A percentile compares a stretch with the other conserved stretches of the same genome.
Evolutionary conservation across 2,329 filamentous ascomycete species (phyloP).

Genomic region (Trichoderma sp.): DNA sequence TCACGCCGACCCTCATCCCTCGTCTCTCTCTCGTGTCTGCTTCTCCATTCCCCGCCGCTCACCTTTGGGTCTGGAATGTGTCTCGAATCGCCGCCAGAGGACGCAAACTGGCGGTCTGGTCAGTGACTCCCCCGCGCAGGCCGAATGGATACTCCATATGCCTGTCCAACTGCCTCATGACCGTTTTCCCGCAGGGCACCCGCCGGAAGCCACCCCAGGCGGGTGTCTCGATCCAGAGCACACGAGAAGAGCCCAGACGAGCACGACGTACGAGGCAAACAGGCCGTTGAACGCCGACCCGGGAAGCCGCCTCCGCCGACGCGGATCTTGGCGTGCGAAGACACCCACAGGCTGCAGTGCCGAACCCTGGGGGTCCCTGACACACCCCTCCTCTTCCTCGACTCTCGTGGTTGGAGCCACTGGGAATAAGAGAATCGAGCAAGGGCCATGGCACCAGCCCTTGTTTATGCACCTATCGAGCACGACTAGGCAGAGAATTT

Average conservation of each 20-base stretch:
- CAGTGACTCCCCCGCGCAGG: background rate
- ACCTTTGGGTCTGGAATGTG: constrained; percentile 23
- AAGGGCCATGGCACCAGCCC: constrained; percentile 7
- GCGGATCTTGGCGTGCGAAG: constrained; percentile 11
- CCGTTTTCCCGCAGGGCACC: constrained; percentile 23
- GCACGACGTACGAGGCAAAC: constrained; percentile 3
- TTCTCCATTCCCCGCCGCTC: constrained; percentile 13
- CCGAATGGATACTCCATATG: background rate
- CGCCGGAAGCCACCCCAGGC: background rate
- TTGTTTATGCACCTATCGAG: constrained; percentile 39
- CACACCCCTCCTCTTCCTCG: constrained; percentile 7
- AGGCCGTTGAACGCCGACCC: constrained; percentile 18
- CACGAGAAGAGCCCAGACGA: background rate
- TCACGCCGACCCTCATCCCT: background rate
- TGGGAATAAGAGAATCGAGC: constrained; percentile 18
- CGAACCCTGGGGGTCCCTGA: constrained; percentile 6
- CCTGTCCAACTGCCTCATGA: constrained; percentile 15
- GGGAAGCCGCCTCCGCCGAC: constrained; percentile 22
- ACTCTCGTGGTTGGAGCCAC: background rate
- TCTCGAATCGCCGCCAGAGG: constrained; percentile 12
- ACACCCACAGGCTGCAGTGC: constrained; percentile 21
- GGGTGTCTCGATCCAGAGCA: constrained; percentile 14
- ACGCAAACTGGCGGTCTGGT: constrained; percentile 26
- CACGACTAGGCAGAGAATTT: constrained; percentile 33
- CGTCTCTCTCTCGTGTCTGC: constrained; percentile 3